phyloP scores from a whole-genome alignment of 129 eudicot species.

The Erigeron canadensis region DNA sequence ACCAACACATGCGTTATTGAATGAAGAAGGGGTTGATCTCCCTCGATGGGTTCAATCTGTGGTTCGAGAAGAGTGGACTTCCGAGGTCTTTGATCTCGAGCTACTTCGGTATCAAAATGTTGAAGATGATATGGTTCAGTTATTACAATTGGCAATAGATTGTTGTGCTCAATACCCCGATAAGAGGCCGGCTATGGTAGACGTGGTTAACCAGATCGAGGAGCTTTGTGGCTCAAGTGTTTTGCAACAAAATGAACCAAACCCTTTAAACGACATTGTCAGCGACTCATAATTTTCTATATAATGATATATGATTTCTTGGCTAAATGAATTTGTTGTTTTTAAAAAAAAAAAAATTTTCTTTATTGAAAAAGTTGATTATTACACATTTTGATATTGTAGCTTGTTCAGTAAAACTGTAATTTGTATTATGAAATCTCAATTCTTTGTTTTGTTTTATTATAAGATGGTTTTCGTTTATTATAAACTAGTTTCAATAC shows the following conservation, averaged over 20 bases:
- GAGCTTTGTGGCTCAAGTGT: slow-evolving; percentile 53
- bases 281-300: slow-evolving; percentile 36
- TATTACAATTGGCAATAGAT: slow-evolving; percentile 75
- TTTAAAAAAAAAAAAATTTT: no score
- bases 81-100: slow-evolving; percentile 79
- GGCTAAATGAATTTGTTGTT: slow-evolving; percentile 33
- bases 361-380: slow-evolving; percentile 31
- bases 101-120: slow-evolving; percentile 76
- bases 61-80: slow-evolving; percentile 85
- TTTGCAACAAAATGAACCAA: slow-evolving; percentile 30
- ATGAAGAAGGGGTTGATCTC: slow-evolving; percentile 90
- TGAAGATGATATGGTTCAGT: slow-evolving; percentile 92
- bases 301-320: not conserved
- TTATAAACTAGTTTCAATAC: no score
- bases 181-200: slow-evolving; percentile 66
- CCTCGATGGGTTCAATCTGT: slow-evolving; percentile 95
- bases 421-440: slow-evolving; percentile 38
- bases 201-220: slow-evolving; percentile 54
- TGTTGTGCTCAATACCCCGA: slow-evolving; percentile 80
- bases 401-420: slow-evolving; percentile 39
- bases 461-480: slow-evolving; percentile 23
- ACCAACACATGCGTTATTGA: slow-evolving; percentile 61
- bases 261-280: slow-evolving; percentile 31
- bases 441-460: slow-evolving; percentile 34
- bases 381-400: slow-evolving; percentile 29